Percentiles rank a stretch among this genome's conserved stretches.
phyloP scores from a whole-genome alignment of 2,329 filamentous ascomycete species.

The Claviceps sp. region DNA sequence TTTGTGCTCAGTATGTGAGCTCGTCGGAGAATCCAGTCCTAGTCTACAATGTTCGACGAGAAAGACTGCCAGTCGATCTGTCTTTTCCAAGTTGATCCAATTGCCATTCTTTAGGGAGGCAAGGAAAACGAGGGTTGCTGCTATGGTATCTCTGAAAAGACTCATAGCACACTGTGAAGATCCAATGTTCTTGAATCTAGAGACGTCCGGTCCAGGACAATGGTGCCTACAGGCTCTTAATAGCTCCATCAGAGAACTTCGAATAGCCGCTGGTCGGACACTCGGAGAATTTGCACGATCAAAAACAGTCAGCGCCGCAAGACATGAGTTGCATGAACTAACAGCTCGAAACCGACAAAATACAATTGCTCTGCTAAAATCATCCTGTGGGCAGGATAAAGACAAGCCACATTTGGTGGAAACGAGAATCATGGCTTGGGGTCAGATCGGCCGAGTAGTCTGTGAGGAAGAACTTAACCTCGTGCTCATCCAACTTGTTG shows the following conservation, averaged over 20 bases:
- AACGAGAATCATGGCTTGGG: slow-evolving; percentile 74
- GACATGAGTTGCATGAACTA: slow-evolving; percentile 10
- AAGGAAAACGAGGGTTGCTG: slow-evolving; percentile 50
- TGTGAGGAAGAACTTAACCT: slow-evolving; percentile 77
- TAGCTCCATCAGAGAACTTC: slow-evolving; percentile 74
- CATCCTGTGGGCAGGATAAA: slow-evolving; percentile 53
- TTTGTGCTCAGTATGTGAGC: slow-evolving; percentile 16
- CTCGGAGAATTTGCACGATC: slow-evolving; percentile 49
- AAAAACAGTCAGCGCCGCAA: slow-evolving; percentile 7
- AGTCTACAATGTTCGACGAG: slow-evolving; percentile 4
- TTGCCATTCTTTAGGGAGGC: slow-evolving; percentile 35
- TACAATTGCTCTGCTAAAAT: slow-evolving; percentile 57
- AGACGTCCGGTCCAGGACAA: slow-evolving; percentile 55
- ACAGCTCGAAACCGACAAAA: slow-evolving; percentile 43
- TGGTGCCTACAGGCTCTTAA: slow-evolving; percentile 72
- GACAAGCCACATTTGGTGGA: slow-evolving; percentile 54
- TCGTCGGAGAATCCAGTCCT: background rate
- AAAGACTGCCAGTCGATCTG: slow-evolving; percentile 26
- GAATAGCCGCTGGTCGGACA: slow-evolving; percentile 62
- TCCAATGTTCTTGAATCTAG: slow-evolving; percentile 49
- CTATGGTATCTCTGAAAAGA: slow-evolving; percentile 58
- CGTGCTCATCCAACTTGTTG: slow-evolving; percentile 68
- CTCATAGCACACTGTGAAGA: slow-evolving; percentile 54
- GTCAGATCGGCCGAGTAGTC: slow-evolving; percentile 65
- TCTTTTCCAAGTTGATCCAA: slow-evolving; percentile 34